Percentiles rank a stretch among this genome's conserved stretches.
Conservation (phyloP, 345 rosid genomes). For the Pistacia vera region DNA sequence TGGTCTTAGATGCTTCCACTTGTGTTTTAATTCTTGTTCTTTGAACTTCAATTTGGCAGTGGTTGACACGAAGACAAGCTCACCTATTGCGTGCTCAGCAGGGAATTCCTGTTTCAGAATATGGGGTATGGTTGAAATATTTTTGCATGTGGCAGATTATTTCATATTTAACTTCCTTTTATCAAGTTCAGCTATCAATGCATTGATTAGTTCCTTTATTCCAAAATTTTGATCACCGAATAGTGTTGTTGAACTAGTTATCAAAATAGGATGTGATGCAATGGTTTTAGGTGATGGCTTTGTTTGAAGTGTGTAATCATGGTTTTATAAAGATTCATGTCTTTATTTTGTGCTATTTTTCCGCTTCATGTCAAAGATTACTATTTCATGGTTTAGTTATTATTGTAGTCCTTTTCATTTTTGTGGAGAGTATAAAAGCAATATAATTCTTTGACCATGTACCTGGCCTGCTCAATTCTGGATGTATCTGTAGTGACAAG, state of each 20-base stretch:
- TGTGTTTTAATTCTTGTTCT: conserved; percentile 4
- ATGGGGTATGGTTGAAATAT: conserved; percentile 64
- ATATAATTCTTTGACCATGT: neutral
- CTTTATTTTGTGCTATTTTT: neutral
- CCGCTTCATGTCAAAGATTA: neutral
- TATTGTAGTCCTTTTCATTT: neutral
- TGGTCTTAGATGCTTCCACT: conserved; percentile 2
- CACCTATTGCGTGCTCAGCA: conserved; percentile 86
- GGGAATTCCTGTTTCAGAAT: conserved; percentile 94
- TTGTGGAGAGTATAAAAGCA: neutral
- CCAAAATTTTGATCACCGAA: neutral
- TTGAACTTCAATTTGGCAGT: conserved; percentile 47
- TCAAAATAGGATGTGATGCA: neutral
- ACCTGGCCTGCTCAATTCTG: neutral
- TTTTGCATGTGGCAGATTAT: conserved; percentile 13
- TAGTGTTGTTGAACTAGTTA: neutral
- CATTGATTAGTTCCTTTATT: neutral
- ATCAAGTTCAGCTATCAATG: neutral
- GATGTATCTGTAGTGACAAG: neutral
- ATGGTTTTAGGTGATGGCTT: neutral
- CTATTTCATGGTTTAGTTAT: neutral
- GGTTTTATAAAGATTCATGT: neutral
- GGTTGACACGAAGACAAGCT: conserved; percentile 88
- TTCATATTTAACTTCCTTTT: neutral
- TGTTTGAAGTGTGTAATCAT: too few relatives aligned